These are phyloP conservation scores for Cephaloascus albidus DNA, from an alignment of 805 yeast species.

Conservation along the genomic window DNA sequence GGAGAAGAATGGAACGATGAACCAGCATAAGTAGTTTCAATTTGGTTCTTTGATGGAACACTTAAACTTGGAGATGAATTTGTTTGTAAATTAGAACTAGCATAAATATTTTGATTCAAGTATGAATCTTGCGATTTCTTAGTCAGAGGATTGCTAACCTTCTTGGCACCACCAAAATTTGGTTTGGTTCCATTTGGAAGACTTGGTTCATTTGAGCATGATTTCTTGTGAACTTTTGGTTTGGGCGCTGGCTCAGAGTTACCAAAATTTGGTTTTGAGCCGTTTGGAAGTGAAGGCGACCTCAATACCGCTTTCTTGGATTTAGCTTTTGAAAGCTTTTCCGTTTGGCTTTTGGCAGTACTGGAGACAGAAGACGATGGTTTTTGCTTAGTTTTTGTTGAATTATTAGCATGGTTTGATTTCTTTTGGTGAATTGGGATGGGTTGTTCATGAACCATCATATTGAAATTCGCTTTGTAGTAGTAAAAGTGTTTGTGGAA, in stretches of 20 bases:
- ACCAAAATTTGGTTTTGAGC: conserved; percentile 9
- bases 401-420: neutral
- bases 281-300: conserved; percentile 5
- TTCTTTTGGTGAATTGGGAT: neutral
- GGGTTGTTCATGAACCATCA: neutral
- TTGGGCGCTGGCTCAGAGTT: neutral
- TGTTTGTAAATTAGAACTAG: neutral
- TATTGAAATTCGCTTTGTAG: neutral
- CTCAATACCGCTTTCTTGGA: neutral
- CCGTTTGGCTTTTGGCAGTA: neutral
- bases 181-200: neutral
- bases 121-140: neutral
- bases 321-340: neutral
- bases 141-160: neutral
- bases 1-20: conserved; percentile 50
- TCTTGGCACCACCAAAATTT: neutral
- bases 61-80: neutral
- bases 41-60: neutral
- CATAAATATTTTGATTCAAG: neutral
- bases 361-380: no score
- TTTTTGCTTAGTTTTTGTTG: neutral
- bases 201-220: neutral
- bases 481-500: no score
- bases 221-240: neutral
- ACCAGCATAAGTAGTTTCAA: conserved; percentile 37